Evolutionary conservation across 768 basidiomycete genomes (phyloP), one percentile per base, ranked within the genome.

Genomic region (Gloeophyllum trabeum): DNA sequence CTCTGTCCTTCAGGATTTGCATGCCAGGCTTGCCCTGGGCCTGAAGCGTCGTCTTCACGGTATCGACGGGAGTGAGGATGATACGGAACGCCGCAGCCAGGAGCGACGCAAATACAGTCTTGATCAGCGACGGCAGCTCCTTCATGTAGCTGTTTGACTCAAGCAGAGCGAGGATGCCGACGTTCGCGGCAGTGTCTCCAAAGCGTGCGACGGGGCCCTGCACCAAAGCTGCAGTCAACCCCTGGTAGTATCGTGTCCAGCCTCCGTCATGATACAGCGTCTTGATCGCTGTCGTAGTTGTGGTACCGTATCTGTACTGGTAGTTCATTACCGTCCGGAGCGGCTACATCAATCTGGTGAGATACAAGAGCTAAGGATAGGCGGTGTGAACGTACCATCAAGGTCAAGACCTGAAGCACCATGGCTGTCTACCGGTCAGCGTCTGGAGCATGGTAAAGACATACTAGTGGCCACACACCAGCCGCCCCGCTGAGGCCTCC

Each of bases 281-380:
- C 38, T 60, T 58, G 43, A 70, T 73, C 10, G 86, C 81, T 28
- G 70, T 61, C 0, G 76, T 76, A 4, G 78, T 78, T 1, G 77
- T 73, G 2, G 81, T 82, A n/a, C 92, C 92, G 55, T 78, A 92
- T 41, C 82, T 76, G 58, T 92, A 91, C 63, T 92, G 90, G 56
- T 87, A 96, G 67, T 97, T 98, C 94, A 98, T 97, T 43, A 92
- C 72, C 2, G 93, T 96, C n/a, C 90, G 76, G n/a, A 94, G 61
- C 4, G 90, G 91, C 83, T 83, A 42, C 10, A 37, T 21, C 22
- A n/a, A 26, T n/a, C 20, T 10, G 46, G 32, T 46, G 43, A 50
- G 26, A 45, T 13, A 40, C 19, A 18, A 12, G 26, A 22, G 22
- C 20, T 2, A 4, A 21, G 19, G 13, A 24, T 21, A 32, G 20